Percentiles rank a stretch among this genome's conserved stretches.
These are phyloP conservation scores for Mucor circinelloides DNA, from an alignment of 371 early-diverging fungal genomes.

Conservation along the genomic window DNA sequence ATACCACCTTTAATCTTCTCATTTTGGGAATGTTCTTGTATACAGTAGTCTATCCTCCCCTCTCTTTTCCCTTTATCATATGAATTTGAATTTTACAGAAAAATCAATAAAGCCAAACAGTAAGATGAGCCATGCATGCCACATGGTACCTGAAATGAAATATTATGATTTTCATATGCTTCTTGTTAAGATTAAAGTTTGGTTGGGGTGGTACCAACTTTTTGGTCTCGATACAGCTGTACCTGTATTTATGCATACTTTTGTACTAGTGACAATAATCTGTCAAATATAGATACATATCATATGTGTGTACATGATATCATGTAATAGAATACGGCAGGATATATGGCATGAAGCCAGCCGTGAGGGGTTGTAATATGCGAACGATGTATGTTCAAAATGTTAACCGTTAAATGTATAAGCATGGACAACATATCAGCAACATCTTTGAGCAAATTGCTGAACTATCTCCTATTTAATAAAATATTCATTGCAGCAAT, in stretches of 20 bases:
- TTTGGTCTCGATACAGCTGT: background rate
- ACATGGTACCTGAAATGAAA: background rate
- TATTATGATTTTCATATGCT: background rate
- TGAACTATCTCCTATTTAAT: no score
- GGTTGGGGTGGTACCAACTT: background rate
- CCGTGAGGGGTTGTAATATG: no score
- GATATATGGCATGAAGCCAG: no score
- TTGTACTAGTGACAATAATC: background rate
- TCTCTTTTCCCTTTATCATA: background rate
- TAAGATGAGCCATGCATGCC: background rate
- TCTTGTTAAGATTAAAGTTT: background rate
- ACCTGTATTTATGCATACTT: background rate
- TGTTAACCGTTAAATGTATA: no score
- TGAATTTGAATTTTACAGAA: background rate
- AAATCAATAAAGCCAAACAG: background rate
- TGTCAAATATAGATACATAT: background rate
- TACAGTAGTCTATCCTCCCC: background rate
- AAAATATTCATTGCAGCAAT: no score
- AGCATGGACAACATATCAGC: no score
- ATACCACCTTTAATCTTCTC: background rate
- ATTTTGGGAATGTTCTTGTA: background rate
- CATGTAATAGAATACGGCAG: background rate
- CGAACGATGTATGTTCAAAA: no score
- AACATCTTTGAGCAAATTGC: no score
- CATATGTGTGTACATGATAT: background rate